Base-by-base conservation (phyloP, 768 basidiomycete genomes). In the Paxillus involutus region DNA sequence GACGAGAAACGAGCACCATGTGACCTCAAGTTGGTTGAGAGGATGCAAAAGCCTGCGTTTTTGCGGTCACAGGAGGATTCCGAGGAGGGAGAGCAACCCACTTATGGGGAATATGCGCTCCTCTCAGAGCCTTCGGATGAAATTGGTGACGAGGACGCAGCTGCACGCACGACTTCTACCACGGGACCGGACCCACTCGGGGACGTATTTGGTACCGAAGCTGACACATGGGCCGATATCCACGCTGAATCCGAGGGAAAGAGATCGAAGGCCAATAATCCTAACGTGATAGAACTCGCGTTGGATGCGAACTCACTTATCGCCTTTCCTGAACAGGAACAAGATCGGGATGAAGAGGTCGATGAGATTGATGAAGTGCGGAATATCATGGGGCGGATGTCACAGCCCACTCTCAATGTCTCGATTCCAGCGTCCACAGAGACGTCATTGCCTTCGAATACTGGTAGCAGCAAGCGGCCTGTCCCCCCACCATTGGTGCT, bases 171-270 rank as follows among this genome's bases (percentile, higher is more conserved):
- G 40, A 62, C 67, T 60, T 67, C 73, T 46, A 49, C 68, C 49
- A 59, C 61, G 47, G 65, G 60, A 52, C 67, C 63, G 52, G 83
- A 88, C 63, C 83, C 83, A 19, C 72, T 86, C 26, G 74, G 68
- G 9, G 84, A 86, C 58, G 76, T 86, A 7, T 87, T 86, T 70
- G 84, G 85, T 44, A 77, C 77, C n/a, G 86, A 86, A 64, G 80
- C 74, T 56, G 80, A 85, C 58, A 78, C 80, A 1, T 86, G 85
- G 85, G 73, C 75, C 53, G 80, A 81, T 47, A 74, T 87, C 46
- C 81, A 65, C 48, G 62, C 72, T 39, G 68, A 76, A 53, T 65
- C 63, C 29, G 68, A 61, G 56, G 57, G 54, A 53, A 41, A 51
- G 49, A 61, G 59, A 68, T 55, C 61, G 68, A 59, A 54, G 57